Conservation (phyloP, 768 basidiomycete genomes). For the Pulveroboletus sp. region DNA sequence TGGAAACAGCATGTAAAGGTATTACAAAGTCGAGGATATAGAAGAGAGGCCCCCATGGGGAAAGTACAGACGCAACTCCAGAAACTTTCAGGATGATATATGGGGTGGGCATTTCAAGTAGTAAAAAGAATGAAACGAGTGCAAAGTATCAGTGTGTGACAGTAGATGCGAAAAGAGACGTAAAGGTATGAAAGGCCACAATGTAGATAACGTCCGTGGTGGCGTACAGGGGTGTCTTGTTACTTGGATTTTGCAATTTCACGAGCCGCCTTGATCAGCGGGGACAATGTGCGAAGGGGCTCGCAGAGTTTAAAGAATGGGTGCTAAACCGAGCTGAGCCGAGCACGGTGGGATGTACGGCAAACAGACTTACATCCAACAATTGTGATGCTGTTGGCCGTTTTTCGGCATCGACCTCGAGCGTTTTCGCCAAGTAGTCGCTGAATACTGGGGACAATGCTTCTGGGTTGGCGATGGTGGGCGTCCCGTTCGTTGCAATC, state of each 20-base stretch:
- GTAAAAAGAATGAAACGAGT: conserved; percentile 13
- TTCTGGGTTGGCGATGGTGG: conserved; percentile 91
- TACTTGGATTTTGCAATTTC: conserved; percentile 72
- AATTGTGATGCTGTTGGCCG: conserved; percentile 83
- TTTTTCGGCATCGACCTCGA: conserved; percentile 95
- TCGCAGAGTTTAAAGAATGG: conserved; percentile 88
- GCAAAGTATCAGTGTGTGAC: conserved; percentile 15
- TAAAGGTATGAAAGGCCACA: neutral
- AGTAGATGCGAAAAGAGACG: conserved; percentile 17
- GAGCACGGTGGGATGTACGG: neutral
- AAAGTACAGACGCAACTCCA: conserved; percentile 14
- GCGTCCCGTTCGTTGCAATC: conserved; percentile 98
- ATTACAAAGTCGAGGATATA: conserved; percentile 32
- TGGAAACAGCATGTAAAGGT: conserved; percentile 23
- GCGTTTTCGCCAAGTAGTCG: conserved; percentile 82
- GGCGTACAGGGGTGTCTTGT: neutral
- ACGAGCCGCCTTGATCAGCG: conserved; percentile 89
- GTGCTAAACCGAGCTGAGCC: conserved; percentile 47
- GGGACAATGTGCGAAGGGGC: conserved; percentile 80
- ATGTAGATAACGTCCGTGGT: conserved; percentile 14
- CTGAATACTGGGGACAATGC: conserved; percentile 73
- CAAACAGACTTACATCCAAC: conserved; percentile 54
- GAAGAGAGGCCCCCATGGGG: conserved; percentile 8
- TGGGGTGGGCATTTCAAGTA: conserved; percentile 12
- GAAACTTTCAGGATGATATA: conserved; percentile 9